Conservation (phyloP, 1,139 yeast genomes). For the Candida sp. region DNA sequence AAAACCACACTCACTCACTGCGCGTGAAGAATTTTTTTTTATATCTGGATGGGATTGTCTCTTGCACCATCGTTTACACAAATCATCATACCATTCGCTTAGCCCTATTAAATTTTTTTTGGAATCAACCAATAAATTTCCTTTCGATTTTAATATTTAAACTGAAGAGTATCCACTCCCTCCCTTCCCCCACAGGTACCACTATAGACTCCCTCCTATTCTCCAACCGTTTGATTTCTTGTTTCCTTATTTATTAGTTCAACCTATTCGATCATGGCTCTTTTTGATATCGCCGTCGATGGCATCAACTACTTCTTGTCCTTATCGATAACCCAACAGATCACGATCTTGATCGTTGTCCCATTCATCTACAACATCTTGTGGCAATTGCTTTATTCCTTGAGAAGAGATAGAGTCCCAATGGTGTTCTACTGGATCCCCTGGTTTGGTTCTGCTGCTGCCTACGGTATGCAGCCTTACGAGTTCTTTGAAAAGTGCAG, state of each 20-base stretch:
- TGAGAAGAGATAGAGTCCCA: slow-evolving; percentile 84
- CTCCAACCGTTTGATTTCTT: not conserved
- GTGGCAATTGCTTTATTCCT: slow-evolving; percentile 73
- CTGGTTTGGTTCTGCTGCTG: slow-evolving; percentile 91
- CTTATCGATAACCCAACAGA: slow-evolving; percentile 34
- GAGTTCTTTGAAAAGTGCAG: slow-evolving; percentile 84
- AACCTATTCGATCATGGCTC: slow-evolving; percentile 26
- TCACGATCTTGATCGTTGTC: slow-evolving; percentile 39
- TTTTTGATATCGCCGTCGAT: slow-evolving; percentile 25
- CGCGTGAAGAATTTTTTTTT: not conserved
- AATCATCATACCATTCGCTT: slow-evolving; percentile 1
- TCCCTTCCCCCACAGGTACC: not conserved
- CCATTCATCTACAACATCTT: slow-evolving; percentile 65
- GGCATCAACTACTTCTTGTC: slow-evolving; percentile 24
- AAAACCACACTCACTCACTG: too few species aligned
- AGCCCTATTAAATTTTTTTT: not conserved
- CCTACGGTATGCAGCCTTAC: slow-evolving; percentile 93
- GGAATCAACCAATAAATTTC: not conserved
- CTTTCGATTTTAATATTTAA: slow-evolving; percentile 1
- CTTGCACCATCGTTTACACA: not conserved
- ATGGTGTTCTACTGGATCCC: slow-evolving; percentile 93
- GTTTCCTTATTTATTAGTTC: not conserved
- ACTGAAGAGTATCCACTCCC: not conserved
- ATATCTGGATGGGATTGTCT: not conserved
- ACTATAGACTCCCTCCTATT: not conserved